These are phyloP conservation scores for Kodamaea sp. DNA, from an alignment of 1,139 yeast genomes.

Conservation along the genomic window DNA sequence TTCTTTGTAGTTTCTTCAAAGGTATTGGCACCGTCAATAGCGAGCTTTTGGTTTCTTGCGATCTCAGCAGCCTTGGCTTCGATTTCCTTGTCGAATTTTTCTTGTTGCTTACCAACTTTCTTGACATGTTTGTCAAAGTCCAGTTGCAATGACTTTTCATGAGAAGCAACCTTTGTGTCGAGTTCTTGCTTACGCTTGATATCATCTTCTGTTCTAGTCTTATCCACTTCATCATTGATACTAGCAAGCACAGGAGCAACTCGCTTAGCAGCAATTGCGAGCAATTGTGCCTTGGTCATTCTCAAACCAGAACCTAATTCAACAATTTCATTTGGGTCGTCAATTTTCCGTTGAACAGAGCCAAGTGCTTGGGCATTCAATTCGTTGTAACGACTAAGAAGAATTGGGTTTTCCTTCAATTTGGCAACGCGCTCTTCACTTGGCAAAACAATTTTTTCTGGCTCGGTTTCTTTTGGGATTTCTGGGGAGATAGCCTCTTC, in stretches of 20 bases:
- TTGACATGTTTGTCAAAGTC: conserved; percentile 41
- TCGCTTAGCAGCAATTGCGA: conserved; percentile 54
- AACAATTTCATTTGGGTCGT: conserved; percentile 49
- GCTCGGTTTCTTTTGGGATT: conserved; percentile 33
- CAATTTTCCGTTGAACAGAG: conserved; percentile 42
- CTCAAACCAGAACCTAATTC: conserved; percentile 54
- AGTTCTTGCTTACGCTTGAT: conserved; percentile 41
- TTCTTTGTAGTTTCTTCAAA: conserved; percentile 38
- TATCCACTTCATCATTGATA: conserved; percentile 49
- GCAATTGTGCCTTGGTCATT: conserved; percentile 53
- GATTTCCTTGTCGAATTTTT: conserved; percentile 38
- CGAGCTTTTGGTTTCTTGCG: conserved; percentile 27
- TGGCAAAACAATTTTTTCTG: conserved; percentile 25
- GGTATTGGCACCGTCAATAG: conserved; percentile 30
- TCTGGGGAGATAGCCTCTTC: conserved; percentile 15
- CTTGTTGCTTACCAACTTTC: conserved; percentile 40
- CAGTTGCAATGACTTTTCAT: conserved; percentile 41
- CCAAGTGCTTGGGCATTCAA: conserved; percentile 48
- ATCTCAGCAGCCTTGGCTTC: conserved; percentile 34
- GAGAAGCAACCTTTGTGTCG: conserved; percentile 36
- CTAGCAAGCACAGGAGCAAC: conserved; percentile 53
- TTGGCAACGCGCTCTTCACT: conserved; percentile 40
- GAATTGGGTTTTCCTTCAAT: conserved; percentile 46
- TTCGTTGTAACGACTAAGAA: conserved; percentile 46
- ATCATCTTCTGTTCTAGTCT: conserved; percentile 46